phyloP scores from a whole-genome alignment of 176 grass and related monocot genomes.

The Saccharum officinarum region DNA sequence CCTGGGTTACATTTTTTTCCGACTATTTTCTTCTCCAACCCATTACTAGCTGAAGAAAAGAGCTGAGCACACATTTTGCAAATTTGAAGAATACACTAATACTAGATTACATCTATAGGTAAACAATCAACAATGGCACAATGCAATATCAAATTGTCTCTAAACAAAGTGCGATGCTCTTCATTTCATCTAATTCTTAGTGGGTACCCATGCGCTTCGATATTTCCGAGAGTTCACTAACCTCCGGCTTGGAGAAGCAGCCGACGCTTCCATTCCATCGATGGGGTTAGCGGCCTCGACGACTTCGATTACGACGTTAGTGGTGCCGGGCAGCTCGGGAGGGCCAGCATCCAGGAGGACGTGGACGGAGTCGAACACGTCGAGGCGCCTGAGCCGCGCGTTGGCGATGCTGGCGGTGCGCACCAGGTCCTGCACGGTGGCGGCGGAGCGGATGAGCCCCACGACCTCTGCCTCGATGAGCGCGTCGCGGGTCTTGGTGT shows the following conservation, averaged over 20 bases:
- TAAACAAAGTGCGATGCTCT: background rate
- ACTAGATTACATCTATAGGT: background rate
- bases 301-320: conserved; percentile 62
- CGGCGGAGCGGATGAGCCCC: conserved; percentile 50
- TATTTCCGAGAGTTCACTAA: conserved; percentile 29
- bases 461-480: conserved; percentile 77
- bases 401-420: conserved; percentile 42
- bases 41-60: background rate
- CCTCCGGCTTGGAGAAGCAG: conserved; percentile 64
- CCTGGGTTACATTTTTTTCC: background rate
- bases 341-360: conserved; percentile 69
- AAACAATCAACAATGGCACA: background rate
- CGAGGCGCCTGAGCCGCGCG: conserved; percentile 44
- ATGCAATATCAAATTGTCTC: background rate
- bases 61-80: background rate
- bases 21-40: background rate
- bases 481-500: conserved; percentile 59
- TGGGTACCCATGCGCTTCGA: background rate
- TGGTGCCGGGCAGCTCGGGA: conserved; percentile 59
- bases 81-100: background rate
- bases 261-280: conserved; percentile 43
- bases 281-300: conserved; percentile 59
- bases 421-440: conserved; percentile 62
- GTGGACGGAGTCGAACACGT: conserved; percentile 64
- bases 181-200: background rate